Conservation (phyloP, 2,329 filamentous ascomycete species). For the Gliomastix tumulicola region DNA sequence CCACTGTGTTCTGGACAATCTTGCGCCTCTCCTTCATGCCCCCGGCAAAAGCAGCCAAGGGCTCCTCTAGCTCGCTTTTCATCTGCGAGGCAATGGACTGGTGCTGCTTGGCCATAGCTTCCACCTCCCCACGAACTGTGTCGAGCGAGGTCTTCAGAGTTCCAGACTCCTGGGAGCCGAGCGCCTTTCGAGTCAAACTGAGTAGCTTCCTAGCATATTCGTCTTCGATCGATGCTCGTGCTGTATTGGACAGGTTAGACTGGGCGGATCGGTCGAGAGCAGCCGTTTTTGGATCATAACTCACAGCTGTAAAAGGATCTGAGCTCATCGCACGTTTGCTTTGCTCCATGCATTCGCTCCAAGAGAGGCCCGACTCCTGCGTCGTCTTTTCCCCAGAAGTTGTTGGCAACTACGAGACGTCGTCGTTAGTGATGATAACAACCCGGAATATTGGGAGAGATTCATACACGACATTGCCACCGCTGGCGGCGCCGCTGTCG, state of each 20-base stretch:
- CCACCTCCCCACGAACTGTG: constrained; percentile 79
- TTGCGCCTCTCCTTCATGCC: constrained; percentile 95
- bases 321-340: constrained; percentile 90
- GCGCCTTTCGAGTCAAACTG: constrained; percentile 75
- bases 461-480: constrained; percentile 58
- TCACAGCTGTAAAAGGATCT: constrained; percentile 81
- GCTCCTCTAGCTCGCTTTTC: constrained; percentile 94
- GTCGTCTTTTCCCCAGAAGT: constrained; percentile 99
- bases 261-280: neutral
- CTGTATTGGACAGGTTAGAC: constrained; percentile 29
- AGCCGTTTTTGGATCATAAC: constrained; percentile 13
- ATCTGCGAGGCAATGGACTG: constrained; percentile 86
- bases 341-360: constrained; percentile 90
- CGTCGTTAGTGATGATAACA: too few species aligned
- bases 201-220: constrained; percentile 90
- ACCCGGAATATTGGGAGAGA: neutral
- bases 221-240: constrained; percentile 89
- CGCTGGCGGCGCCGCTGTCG: constrained; percentile 53
- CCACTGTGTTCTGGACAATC: constrained; percentile 89
- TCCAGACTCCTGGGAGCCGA: constrained; percentile 82
- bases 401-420: constrained; percentile 77
- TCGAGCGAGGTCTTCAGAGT: constrained; percentile 81
- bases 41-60: constrained; percentile 81
- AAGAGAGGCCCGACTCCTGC: constrained; percentile 87
- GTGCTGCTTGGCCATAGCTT: constrained; percentile 91